Conservation (phyloP, 768 basidiomycete genomes). For the Pholiota molesta region DNA sequence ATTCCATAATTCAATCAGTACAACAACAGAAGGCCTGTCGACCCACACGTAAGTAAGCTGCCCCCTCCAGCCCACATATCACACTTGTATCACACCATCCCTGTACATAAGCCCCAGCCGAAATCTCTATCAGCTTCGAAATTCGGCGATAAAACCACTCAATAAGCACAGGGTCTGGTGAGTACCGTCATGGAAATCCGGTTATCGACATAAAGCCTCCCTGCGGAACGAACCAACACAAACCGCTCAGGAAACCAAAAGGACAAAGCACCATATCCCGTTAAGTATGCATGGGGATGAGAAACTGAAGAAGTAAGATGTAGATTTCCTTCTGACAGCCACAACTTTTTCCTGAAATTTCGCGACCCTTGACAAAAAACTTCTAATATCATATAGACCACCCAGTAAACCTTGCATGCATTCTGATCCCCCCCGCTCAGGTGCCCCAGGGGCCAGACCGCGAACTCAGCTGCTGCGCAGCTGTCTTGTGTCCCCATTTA, state of each 20-base stretch:
- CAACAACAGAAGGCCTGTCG: no score
- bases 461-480: background rate
- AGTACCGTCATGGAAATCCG: background rate
- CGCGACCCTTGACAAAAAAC: background rate
- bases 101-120: no score
- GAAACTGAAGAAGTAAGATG: background rate
- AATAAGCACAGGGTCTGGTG: background rate
- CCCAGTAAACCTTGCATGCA: background rate
- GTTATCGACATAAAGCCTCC: no score
- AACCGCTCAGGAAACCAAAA: background rate
- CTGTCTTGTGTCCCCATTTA: no score
- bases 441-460: no score
- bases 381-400: background rate
- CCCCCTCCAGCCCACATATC: no score
- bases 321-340: background rate
- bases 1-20: no score
- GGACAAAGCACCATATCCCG: background rate
- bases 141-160: no score
- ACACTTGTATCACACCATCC: no score
- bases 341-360: background rate
- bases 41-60: no score
- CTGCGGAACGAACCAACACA: background rate
- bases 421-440: background rate
- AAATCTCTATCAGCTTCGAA: no score
- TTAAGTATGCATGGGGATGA: background rate